phyloP scores from a whole-genome alignment of 306 rosid species.

The Cucumis hystrix region DNA sequence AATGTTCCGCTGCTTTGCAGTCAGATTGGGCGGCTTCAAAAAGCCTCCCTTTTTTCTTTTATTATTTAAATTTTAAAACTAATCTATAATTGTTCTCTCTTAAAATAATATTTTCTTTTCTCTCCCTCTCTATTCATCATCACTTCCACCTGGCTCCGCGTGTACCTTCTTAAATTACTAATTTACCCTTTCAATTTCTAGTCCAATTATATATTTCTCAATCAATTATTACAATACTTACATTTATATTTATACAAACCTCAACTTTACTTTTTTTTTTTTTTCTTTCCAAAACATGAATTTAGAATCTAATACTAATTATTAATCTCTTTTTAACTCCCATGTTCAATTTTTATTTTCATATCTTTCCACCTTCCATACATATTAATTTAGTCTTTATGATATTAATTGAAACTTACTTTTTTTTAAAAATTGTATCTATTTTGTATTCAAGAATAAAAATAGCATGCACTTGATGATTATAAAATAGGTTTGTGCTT shows the following conservation, averaged over 20 bases:
- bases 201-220: too few relatives aligned
- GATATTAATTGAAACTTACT: too few relatives aligned
- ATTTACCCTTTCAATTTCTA: not conserved
- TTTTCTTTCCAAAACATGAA: too few relatives aligned
- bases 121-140: not conserved
- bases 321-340: too few relatives aligned
- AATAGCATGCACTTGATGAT: too few relatives aligned
- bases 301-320: too few relatives aligned
- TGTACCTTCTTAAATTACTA: not conserved
- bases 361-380: too few relatives aligned
- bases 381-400: too few relatives aligned
- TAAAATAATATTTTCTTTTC: not conserved
- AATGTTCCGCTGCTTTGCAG: not conserved
- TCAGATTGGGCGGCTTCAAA: constrained; percentile 7
- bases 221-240: not conserved
- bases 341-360: too few relatives aligned
- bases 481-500: too few relatives aligned
- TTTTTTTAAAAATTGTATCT: too few relatives aligned
- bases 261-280: not conserved
- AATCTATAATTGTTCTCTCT: not conserved
- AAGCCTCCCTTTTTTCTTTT: not conserved
- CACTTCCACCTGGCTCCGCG: constrained; percentile 2
- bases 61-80: not conserved
- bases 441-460: too few relatives aligned
- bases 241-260: not conserved